phyloP scores from a whole-genome alignment of 2,329 filamentous ascomycete genomes.

The Raffaelea arxii region DNA sequence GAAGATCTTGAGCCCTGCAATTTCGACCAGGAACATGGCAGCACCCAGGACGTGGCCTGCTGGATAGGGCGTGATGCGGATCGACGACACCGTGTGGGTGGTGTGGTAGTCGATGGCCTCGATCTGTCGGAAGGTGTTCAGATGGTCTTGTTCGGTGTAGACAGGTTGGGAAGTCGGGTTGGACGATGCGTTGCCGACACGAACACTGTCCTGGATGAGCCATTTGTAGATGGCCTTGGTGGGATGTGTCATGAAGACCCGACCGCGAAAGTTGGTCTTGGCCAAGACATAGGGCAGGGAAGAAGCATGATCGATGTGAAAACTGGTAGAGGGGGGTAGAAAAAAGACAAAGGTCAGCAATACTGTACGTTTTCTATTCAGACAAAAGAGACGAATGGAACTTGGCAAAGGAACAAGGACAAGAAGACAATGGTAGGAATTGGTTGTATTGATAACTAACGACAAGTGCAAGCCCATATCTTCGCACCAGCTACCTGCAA shows the following conservation, averaged over 20 bases:
- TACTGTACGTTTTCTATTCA: neutral
- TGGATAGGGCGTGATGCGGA: conserved; percentile 92
- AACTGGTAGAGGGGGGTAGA: conserved; percentile 61
- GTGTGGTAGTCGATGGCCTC: conserved; percentile 98
- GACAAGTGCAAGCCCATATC: too few relatives aligned
- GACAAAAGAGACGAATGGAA: neutral
- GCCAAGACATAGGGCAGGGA: conserved; percentile 95
- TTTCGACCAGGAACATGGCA: conserved; percentile 97
- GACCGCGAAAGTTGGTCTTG: conserved; percentile 94
- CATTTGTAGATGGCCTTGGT: conserved; percentile 99
- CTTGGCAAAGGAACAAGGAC: neutral
- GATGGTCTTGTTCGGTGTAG: conserved; percentile 91
- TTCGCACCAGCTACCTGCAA: too few relatives aligned
- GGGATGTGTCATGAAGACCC: conserved; percentile 98
- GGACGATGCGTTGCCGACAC: conserved; percentile 66
- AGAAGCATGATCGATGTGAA: conserved; percentile 96
- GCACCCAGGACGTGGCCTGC: conserved; percentile 96
- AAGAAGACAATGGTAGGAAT: neutral
- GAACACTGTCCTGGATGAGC: conserved; percentile 94
- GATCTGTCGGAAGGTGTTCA: conserved; percentile 87
- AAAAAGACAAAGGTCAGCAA: conserved; percentile 1
- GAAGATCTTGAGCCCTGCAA: conserved; percentile 90
- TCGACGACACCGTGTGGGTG: conserved; percentile 92
- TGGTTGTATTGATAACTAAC: conserved; percentile 20
- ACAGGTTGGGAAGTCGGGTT: conserved; percentile 61